phyloP scores from a whole-genome alignment of 768 basidiomycete genomes.

The Boletellus emodensis region DNA sequence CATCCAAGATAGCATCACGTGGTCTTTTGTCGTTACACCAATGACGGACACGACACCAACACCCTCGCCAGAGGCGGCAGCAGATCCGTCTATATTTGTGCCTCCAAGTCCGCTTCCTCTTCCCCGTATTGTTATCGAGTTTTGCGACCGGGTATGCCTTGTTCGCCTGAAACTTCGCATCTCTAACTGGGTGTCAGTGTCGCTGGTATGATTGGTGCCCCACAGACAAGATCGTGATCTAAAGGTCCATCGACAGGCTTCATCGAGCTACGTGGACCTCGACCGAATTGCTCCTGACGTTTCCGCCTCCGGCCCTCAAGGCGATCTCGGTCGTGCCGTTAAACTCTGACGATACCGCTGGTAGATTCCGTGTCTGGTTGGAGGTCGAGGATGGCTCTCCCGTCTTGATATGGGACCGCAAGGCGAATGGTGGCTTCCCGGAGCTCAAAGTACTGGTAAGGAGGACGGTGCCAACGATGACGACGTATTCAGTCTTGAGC shows the following conservation, averaged over 20 bases:
- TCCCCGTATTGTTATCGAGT: conserved; percentile 80
- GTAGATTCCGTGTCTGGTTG: conserved; percentile 91
- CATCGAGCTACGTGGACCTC: conserved; percentile 93
- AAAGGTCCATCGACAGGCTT: conserved; percentile 49
- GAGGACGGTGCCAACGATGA: conserved; percentile 7
- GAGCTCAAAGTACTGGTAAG: conserved; percentile 81
- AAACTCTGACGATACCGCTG: conserved; percentile 77
- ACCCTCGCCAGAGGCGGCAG: conserved; percentile 13
- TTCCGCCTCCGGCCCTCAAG: conserved; percentile 71
- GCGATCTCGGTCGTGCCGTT: conserved; percentile 71
- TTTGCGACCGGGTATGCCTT: conserved; percentile 77
- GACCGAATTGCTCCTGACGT: conserved; percentile 88
- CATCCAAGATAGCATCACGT: conserved; percentile 33
- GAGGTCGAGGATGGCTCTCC: conserved; percentile 35
- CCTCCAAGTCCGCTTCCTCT: conserved; percentile 45
- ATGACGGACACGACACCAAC: conserved; percentile 24
- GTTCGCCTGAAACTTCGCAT: not conserved
- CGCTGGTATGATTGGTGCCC: conserved; percentile 58
- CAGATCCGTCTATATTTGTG: conserved; percentile 53
- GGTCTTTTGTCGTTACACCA: conserved; percentile 5
- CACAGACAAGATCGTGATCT: not conserved
- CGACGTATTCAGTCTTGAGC: conserved; percentile 9
- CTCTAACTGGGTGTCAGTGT: conserved; percentile 45
- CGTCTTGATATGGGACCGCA: conserved; percentile 81
- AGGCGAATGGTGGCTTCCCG: conserved; percentile 87